Evolutionary conservation across 805 yeast species (phyloP), one percentile per base, ranked within the genome.

Genomic region (Metschnikowia borealis): DNA sequence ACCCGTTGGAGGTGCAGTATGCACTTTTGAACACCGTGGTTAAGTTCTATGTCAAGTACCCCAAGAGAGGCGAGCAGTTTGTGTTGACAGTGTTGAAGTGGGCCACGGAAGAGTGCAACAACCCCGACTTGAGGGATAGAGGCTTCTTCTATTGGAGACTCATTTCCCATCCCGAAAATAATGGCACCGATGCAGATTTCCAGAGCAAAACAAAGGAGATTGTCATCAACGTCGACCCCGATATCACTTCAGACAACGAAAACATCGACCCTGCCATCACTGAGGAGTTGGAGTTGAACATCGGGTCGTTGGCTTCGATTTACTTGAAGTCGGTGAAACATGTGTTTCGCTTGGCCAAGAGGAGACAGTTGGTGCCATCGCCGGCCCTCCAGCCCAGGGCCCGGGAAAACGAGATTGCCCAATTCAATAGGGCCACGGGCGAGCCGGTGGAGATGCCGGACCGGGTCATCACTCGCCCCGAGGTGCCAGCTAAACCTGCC

Each of bases 141-240:
- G 97, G 92, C 0, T 85, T 74, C 61, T 82, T 89, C 68, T 91
- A 92, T 68, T 86, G 96, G 94, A 75, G 96, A 50, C 67, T 91
- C 29, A 67, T 91, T 6, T 81, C 94, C 1, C 39, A 46, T 38
- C 47, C 46, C 17, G 48, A 39, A 15, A 52, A 49, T 43, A 48
- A 34, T 15, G 69, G 63, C 6, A 67, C 64, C 38, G 72, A 73
- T 17, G 68, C 73, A 2, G 75, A 73, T 20, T 72, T 72, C 56
- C 77, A 72, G 57, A 56, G 56, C 32, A 57, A 58, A 36, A 69
- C 77, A 2, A 73, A 71, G 51, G 56, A 61, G 46, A 75, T 91
- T n/a, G 75, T 90, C 11, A 74, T 82, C 55, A 81, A 82, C 13
- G 70, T 72, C 2, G 58, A 81, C 18, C 96, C 96, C 0, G 67